Base-by-base conservation (phyloP, 345 rosid species). In the Pugionium dolabratum region DNA sequence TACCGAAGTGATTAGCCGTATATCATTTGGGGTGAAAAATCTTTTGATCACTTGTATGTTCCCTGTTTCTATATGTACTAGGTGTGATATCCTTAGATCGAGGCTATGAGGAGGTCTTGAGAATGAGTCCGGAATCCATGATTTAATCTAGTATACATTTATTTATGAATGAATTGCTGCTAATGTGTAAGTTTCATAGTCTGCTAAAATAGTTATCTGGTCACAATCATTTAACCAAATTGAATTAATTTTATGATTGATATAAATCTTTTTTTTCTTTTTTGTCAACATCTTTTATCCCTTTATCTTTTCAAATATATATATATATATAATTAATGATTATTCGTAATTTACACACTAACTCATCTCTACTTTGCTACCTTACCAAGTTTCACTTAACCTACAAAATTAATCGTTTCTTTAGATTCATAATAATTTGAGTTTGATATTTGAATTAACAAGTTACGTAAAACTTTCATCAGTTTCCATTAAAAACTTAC, bases 321-420 rank as follows among this genome's bases (percentile, higher is more conserved):
- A 18, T 18, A 18, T 18, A 18, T 18, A 18, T 18, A 18, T 18
- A 18, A 18, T 37, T 33, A 28, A 58, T 49, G 9, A 58, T 9
- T 67, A 57, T 58, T 58, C 72, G 66, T 70, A 70, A 43, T 18
- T 9, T 61, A n/a, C 40, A 70, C 65, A 68, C 65, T 39, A 68
- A 31, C 50, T 59, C 72, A 49, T 26, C 41, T 34, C 59, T 32
- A 59, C 73, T 59, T 68, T 68, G 43, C 73, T 68, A 68, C 51
- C 6, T 59, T 49, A 25, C n/a, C 59, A 68, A 68, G 58, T 59
- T 41, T 31, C 65, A 49, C 59, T 66, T 49, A 68, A 58, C 31
- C 47, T 68, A 49, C 43, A 32, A 37, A 18, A 37, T 6, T 18
- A 41, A 3, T 10, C 27, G 7, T 51, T 50, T 31, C 5, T 7